Conservation (phyloP, 805 yeast species). For the Ogataea methanolica region DNA sequence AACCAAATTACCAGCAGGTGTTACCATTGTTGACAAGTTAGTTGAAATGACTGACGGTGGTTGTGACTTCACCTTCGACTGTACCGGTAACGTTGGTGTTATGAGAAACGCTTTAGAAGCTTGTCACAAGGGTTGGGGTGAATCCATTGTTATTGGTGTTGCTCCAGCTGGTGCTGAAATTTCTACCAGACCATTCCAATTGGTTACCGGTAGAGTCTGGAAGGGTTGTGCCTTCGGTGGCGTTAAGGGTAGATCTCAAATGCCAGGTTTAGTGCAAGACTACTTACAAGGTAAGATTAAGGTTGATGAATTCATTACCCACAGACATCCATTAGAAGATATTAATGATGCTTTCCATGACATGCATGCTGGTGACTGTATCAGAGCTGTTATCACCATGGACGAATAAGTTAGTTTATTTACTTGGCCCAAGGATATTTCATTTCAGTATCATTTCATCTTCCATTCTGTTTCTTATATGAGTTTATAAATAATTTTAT, state of each 20-base stretch:
- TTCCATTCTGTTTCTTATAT: too few relatives aligned
- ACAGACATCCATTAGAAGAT: conserved; percentile 69
- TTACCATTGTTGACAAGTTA: conserved; percentile 74
- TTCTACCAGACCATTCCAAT: conserved; percentile 95
- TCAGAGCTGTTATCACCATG: conserved; percentile 72
- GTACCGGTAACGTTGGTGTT: conserved; percentile 93
- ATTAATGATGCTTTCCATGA: conserved; percentile 91
- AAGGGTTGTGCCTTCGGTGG: conserved; percentile 99
- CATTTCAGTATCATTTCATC: too few relatives aligned
- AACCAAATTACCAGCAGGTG: conserved; percentile 63
- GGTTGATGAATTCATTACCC: conserved; percentile 95
- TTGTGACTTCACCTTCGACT: conserved; percentile 91
- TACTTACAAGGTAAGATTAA: conserved; percentile 76
- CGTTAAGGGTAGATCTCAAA: conserved; percentile 93
- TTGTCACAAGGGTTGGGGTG: conserved; percentile 99
- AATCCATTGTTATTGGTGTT: conserved; percentile 91
- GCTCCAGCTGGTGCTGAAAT: conserved; percentile 99
- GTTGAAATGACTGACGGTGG: conserved; percentile 96
- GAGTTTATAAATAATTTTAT: too few relatives aligned
- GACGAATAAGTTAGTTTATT: conserved; percentile 10
- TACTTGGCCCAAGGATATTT: too few relatives aligned
- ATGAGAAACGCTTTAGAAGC: conserved; percentile 97
- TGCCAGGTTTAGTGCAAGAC: conserved; percentile 85
- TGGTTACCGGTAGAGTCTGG: conserved; percentile 99
- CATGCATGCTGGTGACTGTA: conserved; percentile 90